These are phyloP conservation scores for Anthracocystis panici-leucophaei DNA, from an alignment of 1,284 basidiomycete genomes.

Conservation along the genomic window DNA sequence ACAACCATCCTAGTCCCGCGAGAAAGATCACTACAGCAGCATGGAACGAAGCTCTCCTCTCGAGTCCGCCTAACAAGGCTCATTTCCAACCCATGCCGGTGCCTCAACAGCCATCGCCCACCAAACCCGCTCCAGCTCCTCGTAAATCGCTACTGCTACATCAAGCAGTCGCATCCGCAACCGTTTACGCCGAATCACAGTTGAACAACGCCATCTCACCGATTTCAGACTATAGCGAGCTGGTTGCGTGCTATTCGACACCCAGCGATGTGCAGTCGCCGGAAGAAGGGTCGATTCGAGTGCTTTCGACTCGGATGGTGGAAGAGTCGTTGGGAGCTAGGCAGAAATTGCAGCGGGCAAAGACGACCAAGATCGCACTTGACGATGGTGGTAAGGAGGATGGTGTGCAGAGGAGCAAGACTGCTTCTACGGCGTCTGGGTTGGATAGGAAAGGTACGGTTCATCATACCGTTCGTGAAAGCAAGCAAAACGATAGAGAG, in stretches of 20 bases:
- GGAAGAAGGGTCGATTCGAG: conserved; percentile 5
- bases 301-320: neutral
- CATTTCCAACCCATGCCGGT: conserved; percentile 1
- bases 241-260: conserved; percentile 42
- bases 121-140: neutral
- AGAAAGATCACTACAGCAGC: conserved; percentile 22
- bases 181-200: neutral
- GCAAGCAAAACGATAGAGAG: neutral
- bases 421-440: conserved; percentile 16
- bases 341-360: conserved; percentile 34
- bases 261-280: conserved; percentile 19
- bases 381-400: neutral
- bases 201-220: conserved; percentile 9
- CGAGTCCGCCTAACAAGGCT: conserved; percentile 30
- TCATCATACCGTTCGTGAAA: conserved; percentile 8
- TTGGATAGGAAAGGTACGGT: conserved; percentile 24
- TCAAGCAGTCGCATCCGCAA: conserved; percentile 13
- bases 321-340: conserved; percentile 11
- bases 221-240: conserved; percentile 34
- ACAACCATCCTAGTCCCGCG: neutral
- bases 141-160: conserved; percentile 27
- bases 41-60: conserved; percentile 32
- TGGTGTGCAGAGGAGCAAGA: conserved; percentile 29
- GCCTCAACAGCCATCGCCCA: neutral
- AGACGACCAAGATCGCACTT: conserved; percentile 16